Base-by-base conservation (phyloP, 345 rosid species). In the Eucalyptus caleyi region DNA sequence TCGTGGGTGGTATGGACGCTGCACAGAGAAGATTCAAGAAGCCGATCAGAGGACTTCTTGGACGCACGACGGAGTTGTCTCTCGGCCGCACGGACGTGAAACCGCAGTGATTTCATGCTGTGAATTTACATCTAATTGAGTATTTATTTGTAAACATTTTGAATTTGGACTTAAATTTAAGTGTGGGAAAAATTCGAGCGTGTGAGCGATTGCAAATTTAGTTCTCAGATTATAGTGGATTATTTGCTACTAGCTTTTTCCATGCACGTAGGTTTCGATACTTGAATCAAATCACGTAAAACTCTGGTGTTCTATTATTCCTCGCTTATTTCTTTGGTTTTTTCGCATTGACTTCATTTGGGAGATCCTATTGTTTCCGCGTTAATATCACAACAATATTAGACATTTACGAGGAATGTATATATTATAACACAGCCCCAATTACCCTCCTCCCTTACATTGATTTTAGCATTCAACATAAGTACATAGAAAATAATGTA, bases 161-260 rank as follows among this genome's bases (percentile, higher is more conserved):
- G 0, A 1, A 0, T 51, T 51, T 51, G 0, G 0, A 0, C 4
- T 51, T 16, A 51, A 51, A 51, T 3, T 0, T 51, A 51, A 0
- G 9, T 51, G 21, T 45, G 3, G 0, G 1, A 51, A 51, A 51
- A 0, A 50, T 0, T 50, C 0, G 2, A 51, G 0, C 1, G 1
- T 51, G 4, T 16, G 9, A 16, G 4, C 1, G 51, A 50, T 50
- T 50, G 3, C 2, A 50, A 50, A 50, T 50, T 5, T 50, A 0
- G 0, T 50, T 50, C 0, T 50, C 1, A 0, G 51, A 50, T 50
- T 50, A 0, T 14, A 50, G 6, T 1, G 0, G 6, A 50, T 50
- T 50, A 14, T 50, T 50, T 50, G 51, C 0, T 50, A 0, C 1
- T 50, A 0, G 16, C 6, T 50, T 0, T 50, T 5, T 6, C 0